These are phyloP conservation scores for Pythium monospermum DNA, from an alignment of 352 stramenopile genomes.

Conservation along the genomic window DNA sequence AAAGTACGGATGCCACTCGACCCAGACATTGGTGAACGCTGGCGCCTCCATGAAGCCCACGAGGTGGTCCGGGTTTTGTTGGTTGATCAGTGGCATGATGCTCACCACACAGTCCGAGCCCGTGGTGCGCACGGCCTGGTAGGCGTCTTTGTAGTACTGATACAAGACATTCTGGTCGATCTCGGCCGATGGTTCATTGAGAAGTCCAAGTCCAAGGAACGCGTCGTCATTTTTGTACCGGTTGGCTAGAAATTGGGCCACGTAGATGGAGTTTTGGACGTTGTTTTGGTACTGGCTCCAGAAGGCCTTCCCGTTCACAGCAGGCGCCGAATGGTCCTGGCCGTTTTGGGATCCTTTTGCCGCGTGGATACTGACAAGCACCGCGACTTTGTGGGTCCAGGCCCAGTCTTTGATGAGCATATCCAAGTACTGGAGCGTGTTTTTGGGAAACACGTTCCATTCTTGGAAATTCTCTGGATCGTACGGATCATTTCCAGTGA, in stretches of 20 bases:
- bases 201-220: slow-evolving; percentile 29
- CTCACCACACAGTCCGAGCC: slow-evolving; percentile 23
- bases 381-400: slow-evolving; percentile 29
- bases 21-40: slow-evolving; percentile 21
- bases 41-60: slow-evolving; percentile 12
- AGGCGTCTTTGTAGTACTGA: slow-evolving; percentile 27
- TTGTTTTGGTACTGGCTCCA: slow-evolving; percentile 19
- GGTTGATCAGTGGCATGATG: slow-evolving; percentile 14
- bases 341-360: slow-evolving; percentile 73
- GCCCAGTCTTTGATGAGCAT: slow-evolving; percentile 31
- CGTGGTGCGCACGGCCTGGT: slow-evolving; percentile 14
- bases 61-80: slow-evolving; percentile 12
- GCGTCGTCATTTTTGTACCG: slow-evolving; percentile 24
- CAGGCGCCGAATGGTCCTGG: slow-evolving; percentile 48
- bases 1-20: slow-evolving; percentile 29
- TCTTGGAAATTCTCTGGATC: slow-evolving; percentile 28
- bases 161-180: slow-evolving; percentile 15
- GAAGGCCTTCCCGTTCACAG: slow-evolving; percentile 1
- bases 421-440: slow-evolving; percentile 37
- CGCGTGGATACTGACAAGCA: slow-evolving; percentile 40
- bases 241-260: slow-evolving; percentile 22
- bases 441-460: slow-evolving; percentile 32
- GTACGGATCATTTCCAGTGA: slow-evolving; percentile 45
- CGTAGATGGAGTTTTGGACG: slow-evolving; percentile 22
- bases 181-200: slow-evolving; percentile 29